Evolutionary conservation across 1,284 basidiomycete genomes (phyloP), one percentile per base, ranked within the genome.

Genomic region (Peniophora sp.): DNA sequence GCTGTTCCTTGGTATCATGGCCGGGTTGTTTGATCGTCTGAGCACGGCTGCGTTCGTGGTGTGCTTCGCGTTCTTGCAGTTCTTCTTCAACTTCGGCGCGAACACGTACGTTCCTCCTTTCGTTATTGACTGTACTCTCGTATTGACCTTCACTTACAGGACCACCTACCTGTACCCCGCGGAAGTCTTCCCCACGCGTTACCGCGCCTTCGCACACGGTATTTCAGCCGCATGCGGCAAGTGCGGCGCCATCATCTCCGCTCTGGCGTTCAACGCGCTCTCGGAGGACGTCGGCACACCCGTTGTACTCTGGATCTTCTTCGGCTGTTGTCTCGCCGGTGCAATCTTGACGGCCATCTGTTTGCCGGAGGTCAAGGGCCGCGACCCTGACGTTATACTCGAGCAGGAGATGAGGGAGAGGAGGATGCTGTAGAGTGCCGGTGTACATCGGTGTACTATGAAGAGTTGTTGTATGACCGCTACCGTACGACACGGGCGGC

Each of bases 111-210:
- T 71, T 24, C 27, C 18, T 18, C 49, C 8, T 9, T 9, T 36
- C 41, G 37, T 36, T 37, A 36, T 20, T 52, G 51, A 11, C 32
- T 47, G n/a, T n/a, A n/a, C 12, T 5, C 35, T 14, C 10, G 45
- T 47, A 53, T 14, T 47, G 24, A 36, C 24, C 27, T 6, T 45
- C 20, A 57, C 48, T 45, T 47, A 41, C 49, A 78, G 74, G 8
- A 82, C 80, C 3, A 79, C 79, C 52, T 81, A 78, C 56, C 75
- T 81, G 56, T 83, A 82, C 62, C 88, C 89, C n/a, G 85, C 83
- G 8, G 88, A 92, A 70, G 80, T 85, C n/a, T 94, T 93, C 80
- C 91, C 92, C 1, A 93, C 92, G 1, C 76, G 86, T 32, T 91
- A 85, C 71, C 75, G 83, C 49, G 86, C 85, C 5, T 83, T 82